Conservation (phyloP, 2,329 filamentous ascomycete genomes). For the Paecilomyces variotii region DNA sequence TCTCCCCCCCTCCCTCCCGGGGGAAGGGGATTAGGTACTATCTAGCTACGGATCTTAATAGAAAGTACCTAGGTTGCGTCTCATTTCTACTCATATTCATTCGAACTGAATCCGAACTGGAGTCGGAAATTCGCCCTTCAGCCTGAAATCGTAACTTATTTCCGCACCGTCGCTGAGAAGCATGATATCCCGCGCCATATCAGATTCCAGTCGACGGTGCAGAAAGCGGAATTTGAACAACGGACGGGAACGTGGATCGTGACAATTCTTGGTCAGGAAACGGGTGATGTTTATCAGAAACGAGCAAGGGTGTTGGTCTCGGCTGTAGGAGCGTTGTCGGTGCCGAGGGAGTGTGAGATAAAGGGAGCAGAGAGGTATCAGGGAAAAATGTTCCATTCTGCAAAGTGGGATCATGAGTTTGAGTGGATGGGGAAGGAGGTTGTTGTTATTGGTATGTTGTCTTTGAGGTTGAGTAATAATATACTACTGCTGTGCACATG, state of each 20-base stretch:
- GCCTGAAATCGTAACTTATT: constrained; percentile 27
- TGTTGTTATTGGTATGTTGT: constrained; percentile 27
- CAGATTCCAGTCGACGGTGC: constrained; percentile 12
- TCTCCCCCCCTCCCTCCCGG: no score
- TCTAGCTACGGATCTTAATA: constrained; percentile 15
- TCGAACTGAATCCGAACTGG: constrained; percentile 37
- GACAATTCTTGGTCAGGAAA: constrained; percentile 14
- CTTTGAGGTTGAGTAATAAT: neutral
- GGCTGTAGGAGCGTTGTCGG: constrained; percentile 21
- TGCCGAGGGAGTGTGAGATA: constrained; percentile 20
- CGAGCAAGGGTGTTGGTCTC: constrained; percentile 20
- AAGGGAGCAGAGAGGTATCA: constrained; percentile 22
- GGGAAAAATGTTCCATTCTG: constrained; percentile 34
- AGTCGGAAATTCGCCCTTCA: constrained; percentile 26
- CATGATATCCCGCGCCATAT: constrained; percentile 15
- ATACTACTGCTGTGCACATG: neutral
- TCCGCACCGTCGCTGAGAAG: constrained; percentile 11
- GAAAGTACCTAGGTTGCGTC: constrained; percentile 24
- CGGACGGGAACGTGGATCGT: constrained; percentile 19
- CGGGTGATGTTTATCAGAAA: constrained; percentile 10
- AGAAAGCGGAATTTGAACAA: constrained; percentile 11
- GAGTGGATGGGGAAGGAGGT: constrained; percentile 31
- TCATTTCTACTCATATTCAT: constrained; percentile 38
- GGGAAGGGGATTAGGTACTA: no score
- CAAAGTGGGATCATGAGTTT: constrained; percentile 34